Conservation (phyloP, 208 protist genomes). For the Borovskyia barvae region DNA sequence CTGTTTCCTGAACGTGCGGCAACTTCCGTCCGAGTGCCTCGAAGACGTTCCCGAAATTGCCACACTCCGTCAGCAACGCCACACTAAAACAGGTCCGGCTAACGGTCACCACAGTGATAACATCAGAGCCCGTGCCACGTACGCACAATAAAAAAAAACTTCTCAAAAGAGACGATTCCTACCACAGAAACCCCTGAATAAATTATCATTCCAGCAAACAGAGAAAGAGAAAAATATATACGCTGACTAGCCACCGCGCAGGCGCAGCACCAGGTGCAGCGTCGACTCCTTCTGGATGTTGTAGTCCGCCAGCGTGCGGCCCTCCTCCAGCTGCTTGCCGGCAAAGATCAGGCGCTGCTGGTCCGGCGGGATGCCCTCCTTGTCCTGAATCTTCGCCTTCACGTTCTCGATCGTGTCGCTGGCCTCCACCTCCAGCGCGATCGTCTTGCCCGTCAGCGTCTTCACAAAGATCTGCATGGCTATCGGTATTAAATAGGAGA, state of each 20-base stretch:
- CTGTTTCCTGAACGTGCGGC: too few species aligned
- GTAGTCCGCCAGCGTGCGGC: constrained; percentile 98
- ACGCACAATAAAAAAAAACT: too few species aligned
- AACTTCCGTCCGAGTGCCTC: too few species aligned
- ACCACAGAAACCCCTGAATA: too few species aligned
- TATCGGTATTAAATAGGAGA: not conserved
- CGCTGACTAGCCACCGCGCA: constrained; percentile 68
- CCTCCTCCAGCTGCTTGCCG: constrained; percentile 98
- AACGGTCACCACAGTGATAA: too few species aligned
- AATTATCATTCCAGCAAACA: too few species aligned
- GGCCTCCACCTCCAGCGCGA: constrained; percentile 97
- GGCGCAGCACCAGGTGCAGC: constrained; percentile 98
- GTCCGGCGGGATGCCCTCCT: constrained; percentile 95
- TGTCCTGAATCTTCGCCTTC: constrained; percentile 99
- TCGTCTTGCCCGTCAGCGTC: constrained; percentile 97
- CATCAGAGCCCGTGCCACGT: too few species aligned
- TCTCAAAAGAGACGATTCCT: too few species aligned
- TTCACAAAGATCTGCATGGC: constrained; percentile 97
- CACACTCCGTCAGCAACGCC: too few species aligned
- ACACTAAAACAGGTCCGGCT: too few species aligned
- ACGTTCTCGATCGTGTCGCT: constrained; percentile 97
- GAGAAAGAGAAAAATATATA: not conserved
- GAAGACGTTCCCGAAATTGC: too few species aligned
- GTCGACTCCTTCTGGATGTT: constrained; percentile 99
- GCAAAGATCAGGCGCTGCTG: constrained; percentile 26